Conservation (phyloP, 2,329 filamentous ascomycete genomes). For the Ophiocordyceps unilateralis region DNA sequence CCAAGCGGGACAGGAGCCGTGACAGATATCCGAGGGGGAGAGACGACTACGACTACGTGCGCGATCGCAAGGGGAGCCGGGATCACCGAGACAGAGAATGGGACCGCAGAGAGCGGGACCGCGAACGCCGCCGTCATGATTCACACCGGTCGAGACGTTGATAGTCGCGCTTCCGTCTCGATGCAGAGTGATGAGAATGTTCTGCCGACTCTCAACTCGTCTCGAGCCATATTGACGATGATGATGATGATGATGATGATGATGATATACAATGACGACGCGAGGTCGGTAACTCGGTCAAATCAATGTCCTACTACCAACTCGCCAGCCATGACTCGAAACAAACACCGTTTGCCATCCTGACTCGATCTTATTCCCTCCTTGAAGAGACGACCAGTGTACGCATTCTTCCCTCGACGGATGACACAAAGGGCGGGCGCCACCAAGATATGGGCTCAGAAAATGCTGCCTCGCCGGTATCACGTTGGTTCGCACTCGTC, state of each 20-base stretch:
- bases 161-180: background rate
- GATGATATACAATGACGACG: too few species aligned
- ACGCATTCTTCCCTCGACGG: too few species aligned
- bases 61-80: slow-evolving; percentile 8
- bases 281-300: too few species aligned
- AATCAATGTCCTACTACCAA: too few species aligned
- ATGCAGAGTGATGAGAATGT: background rate
- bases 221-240: too few species aligned
- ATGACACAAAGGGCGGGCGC: background rate
- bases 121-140: slow-evolving; percentile 7
- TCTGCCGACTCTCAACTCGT: background rate
- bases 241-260: too few species aligned
- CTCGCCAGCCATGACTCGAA: background rate
- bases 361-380: background rate
- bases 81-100: background rate
- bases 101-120: too few species aligned
- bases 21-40: slow-evolving; percentile 13
- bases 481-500: background rate
- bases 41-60: slow-evolving; percentile 11
- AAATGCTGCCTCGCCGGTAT: background rate
- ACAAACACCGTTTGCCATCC: background rate
- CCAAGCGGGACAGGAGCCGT: slow-evolving; percentile 14
- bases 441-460: background rate
- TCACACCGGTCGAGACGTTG: slow-evolving; percentile 2
- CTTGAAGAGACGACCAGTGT: too few species aligned